A percentile compares a stretch with the other conserved stretches of the same genome.
Conservation (phyloP, 768 basidiomycete species). For the Boletus rufocinnamomeus region DNA sequence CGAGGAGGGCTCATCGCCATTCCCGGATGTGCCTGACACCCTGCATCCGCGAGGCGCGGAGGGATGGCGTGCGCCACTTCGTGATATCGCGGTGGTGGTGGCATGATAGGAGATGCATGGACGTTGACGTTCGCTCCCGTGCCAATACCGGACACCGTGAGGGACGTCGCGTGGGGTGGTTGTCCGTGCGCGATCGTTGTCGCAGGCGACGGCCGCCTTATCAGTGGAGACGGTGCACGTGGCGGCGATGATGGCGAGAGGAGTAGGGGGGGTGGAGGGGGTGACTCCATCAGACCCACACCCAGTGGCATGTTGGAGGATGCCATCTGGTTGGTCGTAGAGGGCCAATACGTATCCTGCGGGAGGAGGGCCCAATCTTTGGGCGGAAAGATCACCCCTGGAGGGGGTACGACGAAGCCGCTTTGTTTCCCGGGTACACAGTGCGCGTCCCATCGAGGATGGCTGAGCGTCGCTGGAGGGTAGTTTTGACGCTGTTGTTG, state of each 20-base stretch:
- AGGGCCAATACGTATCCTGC: slow-evolving; percentile 18
- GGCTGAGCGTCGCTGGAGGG: not conserved
- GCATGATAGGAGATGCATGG: slow-evolving; percentile 13
- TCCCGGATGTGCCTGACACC: slow-evolving; percentile 24
- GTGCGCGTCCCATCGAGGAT: slow-evolving; percentile 16
- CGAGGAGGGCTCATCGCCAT: slow-evolving; percentile 19
- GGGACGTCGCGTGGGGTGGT: not conserved
- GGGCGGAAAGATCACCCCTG: slow-evolving; percentile 28
- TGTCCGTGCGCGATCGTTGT: slow-evolving; percentile 14
- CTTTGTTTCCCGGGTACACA: slow-evolving; percentile 11
- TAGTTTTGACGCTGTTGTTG: slow-evolving; percentile 17
- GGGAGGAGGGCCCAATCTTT: slow-evolving; percentile 20
- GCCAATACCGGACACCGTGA: not conserved
- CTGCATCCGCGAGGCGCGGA: slow-evolving; percentile 29
- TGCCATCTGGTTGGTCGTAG: not conserved
- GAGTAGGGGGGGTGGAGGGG: slow-evolving; percentile 16
- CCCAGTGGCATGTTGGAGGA: slow-evolving; percentile 8
- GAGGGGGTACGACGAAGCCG: slow-evolving; percentile 26
- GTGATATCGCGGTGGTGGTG: slow-evolving; percentile 23
- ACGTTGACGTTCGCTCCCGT: slow-evolving; percentile 11
- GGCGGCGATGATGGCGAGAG: slow-evolving; percentile 19
- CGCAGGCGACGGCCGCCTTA: slow-evolving; percentile 19
- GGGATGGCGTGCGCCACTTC: slow-evolving; percentile 12
- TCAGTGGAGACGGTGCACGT: slow-evolving; percentile 10
- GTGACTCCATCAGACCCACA: slow-evolving; percentile 4